Conservation (phyloP, 2,329 filamentous ascomycete genomes). For the Pseudonectria buxi region DNA sequence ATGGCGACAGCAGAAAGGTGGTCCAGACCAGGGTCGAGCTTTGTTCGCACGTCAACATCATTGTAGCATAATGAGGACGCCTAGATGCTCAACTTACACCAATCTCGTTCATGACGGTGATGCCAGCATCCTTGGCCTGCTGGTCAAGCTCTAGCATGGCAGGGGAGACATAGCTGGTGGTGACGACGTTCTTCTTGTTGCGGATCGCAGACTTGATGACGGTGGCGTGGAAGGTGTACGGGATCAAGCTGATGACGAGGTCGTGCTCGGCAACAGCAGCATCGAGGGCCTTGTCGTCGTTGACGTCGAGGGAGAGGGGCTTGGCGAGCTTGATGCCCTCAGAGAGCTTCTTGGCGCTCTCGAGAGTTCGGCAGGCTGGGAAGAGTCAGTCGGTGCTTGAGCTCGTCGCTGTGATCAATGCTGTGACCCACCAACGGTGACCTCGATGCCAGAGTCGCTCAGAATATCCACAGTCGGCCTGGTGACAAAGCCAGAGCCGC, state of each 20-base stretch:
- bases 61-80: neutral
- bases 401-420: neutral
- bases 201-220: conserved; percentile 93
- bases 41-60: neutral
- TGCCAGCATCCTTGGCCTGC: conserved; percentile 79
- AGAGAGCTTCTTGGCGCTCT: conserved; percentile 67
- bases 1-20: conserved; percentile 72
- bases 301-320: conserved; percentile 81
- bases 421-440: conserved; percentile 54
- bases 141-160: conserved; percentile 86
- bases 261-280: conserved; percentile 73
- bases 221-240: conserved; percentile 80
- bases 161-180: conserved; percentile 86
- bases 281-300: conserved; percentile 68
- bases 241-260: conserved; percentile 75
- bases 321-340: conserved; percentile 64
- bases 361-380: conserved; percentile 73
- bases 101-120: conserved; percentile 98
- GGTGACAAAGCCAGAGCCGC: conserved; percentile 46
- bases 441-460: conserved; percentile 50
- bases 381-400: conserved; percentile 1
- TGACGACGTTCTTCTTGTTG: conserved; percentile 93
- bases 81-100: conserved; percentile 42
- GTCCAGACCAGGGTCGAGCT: conserved; percentile 21
- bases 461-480: conserved; percentile 60